Percentiles rank a stretch among this genome's conserved stretches.
Conservation (phyloP, 371 early-diverging fungal genomes). For the Blakeslea trispora region DNA sequence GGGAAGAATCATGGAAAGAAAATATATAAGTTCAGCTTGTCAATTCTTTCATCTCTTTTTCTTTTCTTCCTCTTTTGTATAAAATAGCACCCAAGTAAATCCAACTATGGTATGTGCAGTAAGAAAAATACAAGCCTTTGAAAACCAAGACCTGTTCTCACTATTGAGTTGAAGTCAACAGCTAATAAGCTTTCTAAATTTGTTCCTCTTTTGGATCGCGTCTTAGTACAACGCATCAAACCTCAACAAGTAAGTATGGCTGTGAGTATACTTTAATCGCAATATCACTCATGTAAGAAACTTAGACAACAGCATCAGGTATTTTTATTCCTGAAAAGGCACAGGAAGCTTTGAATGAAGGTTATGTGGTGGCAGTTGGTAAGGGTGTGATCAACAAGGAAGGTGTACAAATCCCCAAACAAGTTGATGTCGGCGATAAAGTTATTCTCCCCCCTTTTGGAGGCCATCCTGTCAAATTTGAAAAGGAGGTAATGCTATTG, state of each 20-base stretch:
- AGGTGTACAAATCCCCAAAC: constrained; percentile 79
- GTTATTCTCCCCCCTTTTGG: constrained; percentile 95
- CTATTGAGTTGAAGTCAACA: constrained; percentile 32
- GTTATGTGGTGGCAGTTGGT: constrained; percentile 91
- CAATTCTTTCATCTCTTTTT: no score
- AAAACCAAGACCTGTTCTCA: no score
- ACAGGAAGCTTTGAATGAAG: constrained; percentile 93
- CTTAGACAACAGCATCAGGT: constrained; percentile 94
- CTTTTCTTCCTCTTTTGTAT: no score
- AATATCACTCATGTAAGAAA: neutral
- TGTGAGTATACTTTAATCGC: neutral
- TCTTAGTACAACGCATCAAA: constrained; percentile 95
- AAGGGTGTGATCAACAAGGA: constrained; percentile 88
- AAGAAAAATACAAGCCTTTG: constrained; percentile 6
- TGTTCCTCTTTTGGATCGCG: constrained; percentile 90
- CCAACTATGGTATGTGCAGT: neutral
- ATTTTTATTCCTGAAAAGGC: constrained; percentile 97
- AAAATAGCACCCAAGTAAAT: no score
- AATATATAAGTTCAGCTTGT: no score
- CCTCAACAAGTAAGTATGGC: constrained; percentile 76
- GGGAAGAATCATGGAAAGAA: no score
- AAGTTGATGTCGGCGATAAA: constrained; percentile 89
- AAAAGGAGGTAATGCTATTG: constrained; percentile 77
- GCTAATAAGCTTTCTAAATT: constrained; percentile 52
- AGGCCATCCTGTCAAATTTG: constrained; percentile 90